A percentile compares a stretch with the other conserved stretches of the same genome.
These are phyloP conservation scores for Yamadazyma blattariae DNA, from an alignment of 1,139 yeast species.

Conservation along the genomic window DNA sequence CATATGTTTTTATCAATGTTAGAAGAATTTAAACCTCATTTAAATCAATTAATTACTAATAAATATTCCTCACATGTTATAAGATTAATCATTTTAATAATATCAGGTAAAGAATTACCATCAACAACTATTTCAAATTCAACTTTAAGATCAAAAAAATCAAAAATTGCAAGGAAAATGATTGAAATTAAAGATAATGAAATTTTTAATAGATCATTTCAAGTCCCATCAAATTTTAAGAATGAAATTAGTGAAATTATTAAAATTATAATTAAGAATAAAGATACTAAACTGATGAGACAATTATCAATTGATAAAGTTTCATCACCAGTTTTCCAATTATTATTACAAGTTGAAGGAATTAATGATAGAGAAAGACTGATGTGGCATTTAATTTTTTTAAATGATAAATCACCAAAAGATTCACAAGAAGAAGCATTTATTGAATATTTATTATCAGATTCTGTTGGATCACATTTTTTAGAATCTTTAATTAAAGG, in stretches of 20 bases:
- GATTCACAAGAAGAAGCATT: slow-evolving; percentile 74
- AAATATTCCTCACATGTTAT: slow-evolving; percentile 88
- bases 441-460: slow-evolving; percentile 80
- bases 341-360: slow-evolving; percentile 80
- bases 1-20: slow-evolving; percentile 60
- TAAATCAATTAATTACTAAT: slow-evolving; percentile 61
- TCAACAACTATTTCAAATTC: slow-evolving; percentile 71
- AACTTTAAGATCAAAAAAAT: slow-evolving; percentile 77
- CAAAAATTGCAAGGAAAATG: slow-evolving; percentile 90
- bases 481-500: slow-evolving; percentile 65
- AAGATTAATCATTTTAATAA: slow-evolving; percentile 64
- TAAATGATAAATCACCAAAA: slow-evolving; percentile 41
- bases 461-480: slow-evolving; percentile 90
- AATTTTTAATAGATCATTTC: slow-evolving; percentile 64
- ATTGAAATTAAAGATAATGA: slow-evolving; percentile 79
- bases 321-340: slow-evolving; percentile 86
- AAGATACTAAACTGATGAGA: slow-evolving; percentile 53
- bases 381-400: slow-evolving; percentile 58
- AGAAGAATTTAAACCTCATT: slow-evolving; percentile 61
- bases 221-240: slow-evolving; percentile 71
- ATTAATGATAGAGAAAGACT: slow-evolving; percentile 67
- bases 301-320: slow-evolving; percentile 74
- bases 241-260: slow-evolving; percentile 51
- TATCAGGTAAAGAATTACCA: slow-evolving; percentile 81
- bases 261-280: slow-evolving; percentile 31